Evolutionary conservation across 2,329 filamentous ascomycete species (phyloP), one percentile per base, ranked within the genome.

Genomic region (Trichoderma sp.): DNA sequence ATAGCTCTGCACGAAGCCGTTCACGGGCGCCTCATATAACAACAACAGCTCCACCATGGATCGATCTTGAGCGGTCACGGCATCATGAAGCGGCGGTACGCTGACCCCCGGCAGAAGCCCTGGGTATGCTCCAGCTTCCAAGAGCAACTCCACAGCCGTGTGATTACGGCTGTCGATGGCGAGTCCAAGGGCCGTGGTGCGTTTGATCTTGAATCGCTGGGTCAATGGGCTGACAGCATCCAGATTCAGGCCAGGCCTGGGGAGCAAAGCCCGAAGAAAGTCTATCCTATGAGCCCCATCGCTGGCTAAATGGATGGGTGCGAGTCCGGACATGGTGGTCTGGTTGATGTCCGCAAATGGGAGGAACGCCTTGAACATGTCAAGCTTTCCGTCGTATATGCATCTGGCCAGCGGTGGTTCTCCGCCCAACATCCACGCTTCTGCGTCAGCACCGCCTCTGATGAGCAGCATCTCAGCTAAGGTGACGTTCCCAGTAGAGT

Each of bases 41-140:
- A 68, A 47, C 7, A 67, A 56, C 10, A 69, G 64, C 28, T 68
- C 66, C 1, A 68, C 62, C 54, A 71, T 64, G 7, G 59, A 50
- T 7, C 15, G 48, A 28, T 64, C 52, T 5, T 62, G 17, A 15
- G 19, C 24, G 7, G 59, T n/a, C 17, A 68, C 63, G 41, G 68
- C 68, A 12, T 62, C 55, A 19, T 57, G 26, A 7, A 69, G 65
- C 9, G 68, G 68, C 15, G 64, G 60, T 15, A 54, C 15, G 7
- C 47, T 57, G 15, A 60, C 47, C 39, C 47, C 58, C 34, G 63
- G 54, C 4, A 72, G 56, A 12, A 62, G 24, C 7, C 69, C 63
- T 17, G 66, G 63, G 21, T 64, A 61, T 0, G 69, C 71, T 17
- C 65, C 67, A 4, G 51, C 68, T 17, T 71, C 30, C 7, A 67